Conservation (phyloP, 2,329 filamentous ascomycete genomes). For the Colletotrichum truncatum region DNA sequence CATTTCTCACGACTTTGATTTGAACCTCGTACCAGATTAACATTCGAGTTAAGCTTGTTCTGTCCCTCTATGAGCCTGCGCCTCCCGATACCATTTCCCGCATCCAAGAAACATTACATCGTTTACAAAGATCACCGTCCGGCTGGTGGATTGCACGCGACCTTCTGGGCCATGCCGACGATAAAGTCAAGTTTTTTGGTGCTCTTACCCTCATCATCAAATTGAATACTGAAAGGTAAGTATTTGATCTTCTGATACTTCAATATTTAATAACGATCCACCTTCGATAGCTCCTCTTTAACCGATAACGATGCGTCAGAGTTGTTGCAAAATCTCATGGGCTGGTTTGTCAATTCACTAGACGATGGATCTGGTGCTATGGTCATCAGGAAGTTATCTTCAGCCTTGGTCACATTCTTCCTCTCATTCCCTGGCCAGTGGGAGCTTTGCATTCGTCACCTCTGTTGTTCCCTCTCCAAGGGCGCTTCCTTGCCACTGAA, state of each 20-base stretch:
- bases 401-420: slow-evolving; percentile 80
- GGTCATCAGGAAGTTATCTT: slow-evolving; percentile 78
- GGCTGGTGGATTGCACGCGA: slow-evolving; percentile 89
- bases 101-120: slow-evolving; percentile 79
- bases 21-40: neutral
- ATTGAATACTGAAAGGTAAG: slow-evolving; percentile 84
- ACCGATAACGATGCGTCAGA: slow-evolving; percentile 65
- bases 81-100: slow-evolving; percentile 55
- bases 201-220: slow-evolving; percentile 94
- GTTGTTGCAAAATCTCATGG: slow-evolving; percentile 68
- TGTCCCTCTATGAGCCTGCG: slow-evolving; percentile 63
- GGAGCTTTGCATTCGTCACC: slow-evolving; percentile 71
- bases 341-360: slow-evolving; percentile 68
- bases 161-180: slow-evolving; percentile 73
- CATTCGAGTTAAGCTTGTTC: slow-evolving; percentile 49
- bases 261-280: too few species aligned
- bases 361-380: slow-evolving; percentile 62
- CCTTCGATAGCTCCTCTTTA: slow-evolving; percentile 60
- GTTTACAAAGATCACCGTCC: slow-evolving; percentile 79
- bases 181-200: slow-evolving; percentile 89
- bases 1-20: neutral
- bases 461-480: slow-evolving; percentile 54
- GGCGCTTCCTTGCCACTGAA: slow-evolving; percentile 33
- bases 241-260: too few species aligned
- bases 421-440: slow-evolving; percentile 75